Base-by-base conservation (phyloP, 441 rosid species). In the Manihot esculenta region DNA sequence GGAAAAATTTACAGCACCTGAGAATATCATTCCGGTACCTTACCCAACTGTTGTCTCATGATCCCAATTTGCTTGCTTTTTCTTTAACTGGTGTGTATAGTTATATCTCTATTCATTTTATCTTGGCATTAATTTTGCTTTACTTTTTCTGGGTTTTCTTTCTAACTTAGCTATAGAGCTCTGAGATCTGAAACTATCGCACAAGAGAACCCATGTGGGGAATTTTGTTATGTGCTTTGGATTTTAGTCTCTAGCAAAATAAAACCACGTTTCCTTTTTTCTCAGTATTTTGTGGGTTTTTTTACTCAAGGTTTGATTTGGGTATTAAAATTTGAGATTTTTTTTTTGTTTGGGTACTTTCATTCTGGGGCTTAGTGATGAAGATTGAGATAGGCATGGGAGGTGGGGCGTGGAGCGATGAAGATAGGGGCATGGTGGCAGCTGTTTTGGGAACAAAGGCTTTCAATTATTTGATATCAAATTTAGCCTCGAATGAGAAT, bases 381-480 rank as follows among this genome's bases (percentile, higher is more conserved):
- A 84, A 87, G 77, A 53, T 76, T 61, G 89, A 84, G 85, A 71
- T 82, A 72, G 85, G 82, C 68, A 80, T 74, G 79, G 84, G 81
- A 72, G 87, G 79, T 51, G 81, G 82, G 74, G 63, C 62, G 62
- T 94, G 96, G 96, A 85, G 78, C 50, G 92, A 92, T 59, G 99
- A 85, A 66, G 97, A 92, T 27, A 90, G 72, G 74, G 79, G 90
- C 20, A 69, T 85, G 83, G 80, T 81, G 63, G 87, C 78, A 7
- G 84, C 96, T 10, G 96, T 94, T 66, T 76, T 94, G 77, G 99
- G 97, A 66, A 73, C 86, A 2, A 70, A 80, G 72, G 99, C 99
- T 58, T 87, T 81, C 64, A 90, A 94, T 77, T 90, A 85, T 83
- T 83, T 94, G 68, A 41, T 82, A 50, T 82, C 96, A 12, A 92